Conservation (phyloP, 768 basidiomycete species). For the Scleroderma citrinum region DNA sequence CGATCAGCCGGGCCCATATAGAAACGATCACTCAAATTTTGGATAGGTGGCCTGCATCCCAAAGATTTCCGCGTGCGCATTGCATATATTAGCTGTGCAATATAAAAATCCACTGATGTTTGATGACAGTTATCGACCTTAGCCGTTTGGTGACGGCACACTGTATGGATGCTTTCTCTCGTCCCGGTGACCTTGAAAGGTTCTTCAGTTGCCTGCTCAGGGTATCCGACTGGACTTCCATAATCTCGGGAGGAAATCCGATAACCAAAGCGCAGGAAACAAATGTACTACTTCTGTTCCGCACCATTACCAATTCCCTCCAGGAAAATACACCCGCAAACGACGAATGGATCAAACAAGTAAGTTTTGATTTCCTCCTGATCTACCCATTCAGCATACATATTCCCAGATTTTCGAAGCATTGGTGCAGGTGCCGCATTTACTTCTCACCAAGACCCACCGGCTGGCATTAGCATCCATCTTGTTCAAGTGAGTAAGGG, state of each 20-base stretch:
- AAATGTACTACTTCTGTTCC: conserved; percentile 73
- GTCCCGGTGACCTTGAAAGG: conserved; percentile 37
- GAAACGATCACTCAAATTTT: conserved; percentile 60
- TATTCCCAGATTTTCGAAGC: conserved; percentile 48
- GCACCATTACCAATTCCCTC: conserved; percentile 77
- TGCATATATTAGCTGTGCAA: not conserved
- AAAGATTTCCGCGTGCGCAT: conserved; percentile 63
- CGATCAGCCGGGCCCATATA: conserved; percentile 44
- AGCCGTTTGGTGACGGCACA: conserved; percentile 68
- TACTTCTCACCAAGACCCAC: conserved; percentile 58
- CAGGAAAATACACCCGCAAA: conserved; percentile 43
- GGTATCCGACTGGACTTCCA: conserved; percentile 56
- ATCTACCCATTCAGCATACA: conserved; percentile 2
- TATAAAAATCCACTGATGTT: not conserved
- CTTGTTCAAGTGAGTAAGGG: conserved; percentile 72
- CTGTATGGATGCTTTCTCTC: conserved; percentile 47
- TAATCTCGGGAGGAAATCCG: conserved; percentile 45
- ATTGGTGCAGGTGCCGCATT: conserved; percentile 46
- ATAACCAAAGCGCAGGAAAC: conserved; percentile 73
- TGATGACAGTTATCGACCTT: conserved; percentile 71
- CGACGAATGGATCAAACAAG: conserved; percentile 49
- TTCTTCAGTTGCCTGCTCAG: conserved; percentile 61
- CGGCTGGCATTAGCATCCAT: conserved; percentile 77
- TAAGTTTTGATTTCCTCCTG: conserved; percentile 18
- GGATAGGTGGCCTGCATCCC: conserved; percentile 67